Conservation (phyloP, 106 monocot genomes). For the Xerophyta viscosa region DNA sequence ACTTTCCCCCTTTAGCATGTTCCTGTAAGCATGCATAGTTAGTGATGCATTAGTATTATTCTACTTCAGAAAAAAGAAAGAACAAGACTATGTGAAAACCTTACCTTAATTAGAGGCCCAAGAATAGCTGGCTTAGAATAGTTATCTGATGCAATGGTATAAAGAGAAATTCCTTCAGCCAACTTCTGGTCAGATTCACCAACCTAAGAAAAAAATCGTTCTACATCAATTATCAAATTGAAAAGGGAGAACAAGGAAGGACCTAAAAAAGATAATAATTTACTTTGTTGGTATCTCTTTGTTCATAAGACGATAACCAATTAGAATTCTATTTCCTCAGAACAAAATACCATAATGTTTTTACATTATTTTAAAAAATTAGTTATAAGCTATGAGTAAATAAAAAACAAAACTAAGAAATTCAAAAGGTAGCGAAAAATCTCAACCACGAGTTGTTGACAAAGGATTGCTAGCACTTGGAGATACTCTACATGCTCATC, state of each 20-base stretch:
- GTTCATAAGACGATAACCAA: too few relatives aligned
- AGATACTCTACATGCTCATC: too few relatives aligned
- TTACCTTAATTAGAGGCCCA: slow-evolving; percentile 73
- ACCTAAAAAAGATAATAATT: too few relatives aligned
- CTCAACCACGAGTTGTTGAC: too few relatives aligned
- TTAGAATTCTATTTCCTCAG: too few relatives aligned
- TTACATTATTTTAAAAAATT: too few relatives aligned
- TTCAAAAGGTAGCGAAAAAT: too few relatives aligned
- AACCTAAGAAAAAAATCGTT: slow-evolving; percentile 38
- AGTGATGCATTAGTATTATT: background rate
- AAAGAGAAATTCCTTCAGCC: slow-evolving; percentile 88
- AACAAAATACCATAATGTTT: too few relatives aligned
- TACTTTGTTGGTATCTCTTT: too few relatives aligned
- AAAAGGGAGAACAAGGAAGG: background rate
- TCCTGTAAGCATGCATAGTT: slow-evolving; percentile 38
- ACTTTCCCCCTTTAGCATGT: slow-evolving; percentile 96
- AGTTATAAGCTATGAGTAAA: too few relatives aligned
- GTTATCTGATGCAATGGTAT: slow-evolving; percentile 69
- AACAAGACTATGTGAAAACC: background rate
- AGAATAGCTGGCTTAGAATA: slow-evolving; percentile 72
- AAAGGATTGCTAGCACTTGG: too few relatives aligned
- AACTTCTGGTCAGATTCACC: slow-evolving; percentile 91
- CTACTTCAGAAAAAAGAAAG: background rate
- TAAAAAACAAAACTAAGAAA: too few relatives aligned
- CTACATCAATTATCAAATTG: background rate